Conservation (phyloP, 1,284 basidiomycete species). For the Melampsora larici-populina region DNA sequence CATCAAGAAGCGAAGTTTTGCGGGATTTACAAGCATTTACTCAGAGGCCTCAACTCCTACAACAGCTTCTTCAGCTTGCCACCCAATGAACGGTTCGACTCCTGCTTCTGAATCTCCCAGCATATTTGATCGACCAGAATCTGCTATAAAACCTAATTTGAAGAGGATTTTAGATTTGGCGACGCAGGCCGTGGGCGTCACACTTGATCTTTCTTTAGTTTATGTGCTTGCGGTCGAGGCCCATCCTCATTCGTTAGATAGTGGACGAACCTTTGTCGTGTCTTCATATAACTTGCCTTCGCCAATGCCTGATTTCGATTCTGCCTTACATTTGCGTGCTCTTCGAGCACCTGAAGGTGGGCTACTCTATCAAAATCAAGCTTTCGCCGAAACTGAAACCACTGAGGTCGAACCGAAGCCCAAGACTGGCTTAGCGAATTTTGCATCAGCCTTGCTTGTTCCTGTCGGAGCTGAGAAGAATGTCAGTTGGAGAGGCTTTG, state of each 20-base stretch:
- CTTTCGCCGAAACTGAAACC: constrained; percentile 21
- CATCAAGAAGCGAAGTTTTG: not conserved
- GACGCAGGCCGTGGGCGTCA: constrained; percentile 45
- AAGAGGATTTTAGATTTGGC: constrained; percentile 48
- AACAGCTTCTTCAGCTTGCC: not conserved
- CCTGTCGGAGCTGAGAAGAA: constrained; percentile 4
- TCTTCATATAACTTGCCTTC: constrained; percentile 47
- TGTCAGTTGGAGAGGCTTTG: constrained; percentile 15
- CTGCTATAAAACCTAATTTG: constrained; percentile 44
- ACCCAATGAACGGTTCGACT: not conserved
- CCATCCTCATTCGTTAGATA: not conserved
- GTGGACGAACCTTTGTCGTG: constrained; percentile 39
- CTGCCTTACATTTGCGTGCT: constrained; percentile 48
- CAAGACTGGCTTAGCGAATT: not conserved
- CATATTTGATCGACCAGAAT: constrained; percentile 46
- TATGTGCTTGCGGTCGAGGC: constrained; percentile 44
- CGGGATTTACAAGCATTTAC: not conserved
- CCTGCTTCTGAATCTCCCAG: not conserved
- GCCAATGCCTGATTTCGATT: constrained; percentile 48
- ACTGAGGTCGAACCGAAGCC: constrained; percentile 2
- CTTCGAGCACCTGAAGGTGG: constrained; percentile 48
- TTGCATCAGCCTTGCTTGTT: constrained; percentile 36
- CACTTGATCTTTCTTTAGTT: constrained; percentile 47
- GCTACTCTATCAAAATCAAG: constrained; percentile 47
- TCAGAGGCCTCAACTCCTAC: not conserved